phyloP scores from a whole-genome alignment of 441 rosid species.

The Gossypium davidsonii region DNA sequence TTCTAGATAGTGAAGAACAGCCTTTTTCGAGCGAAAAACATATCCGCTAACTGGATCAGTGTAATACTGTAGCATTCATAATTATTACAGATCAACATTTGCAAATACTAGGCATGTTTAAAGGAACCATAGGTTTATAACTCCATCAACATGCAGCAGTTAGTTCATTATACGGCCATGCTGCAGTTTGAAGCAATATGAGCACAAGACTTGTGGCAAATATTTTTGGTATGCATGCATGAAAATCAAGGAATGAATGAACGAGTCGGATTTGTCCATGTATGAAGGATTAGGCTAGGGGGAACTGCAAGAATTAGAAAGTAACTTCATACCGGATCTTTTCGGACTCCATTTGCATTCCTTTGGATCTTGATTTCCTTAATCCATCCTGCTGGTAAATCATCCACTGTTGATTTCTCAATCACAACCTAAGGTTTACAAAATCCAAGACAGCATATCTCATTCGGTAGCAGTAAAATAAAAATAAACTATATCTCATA shows the following conservation, averaged over 20 bases:
- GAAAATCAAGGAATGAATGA: background rate
- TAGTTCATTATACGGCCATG: background rate
- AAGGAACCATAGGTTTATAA: background rate
- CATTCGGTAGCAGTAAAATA: background rate
- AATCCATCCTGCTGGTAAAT: slow-evolving; percentile 45
- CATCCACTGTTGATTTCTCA: slow-evolving; percentile 22
- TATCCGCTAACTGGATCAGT: slow-evolving; percentile 37
- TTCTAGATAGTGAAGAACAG: slow-evolving; percentile 34
- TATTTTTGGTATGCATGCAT: background rate
- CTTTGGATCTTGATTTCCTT: slow-evolving; percentile 29
- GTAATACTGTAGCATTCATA: slow-evolving; percentile 32
- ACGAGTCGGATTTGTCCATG: background rate
- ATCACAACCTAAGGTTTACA: slow-evolving; percentile 24
- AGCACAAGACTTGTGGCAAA: background rate
- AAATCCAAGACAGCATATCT: slow-evolving; percentile 6
- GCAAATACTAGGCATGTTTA: background rate
- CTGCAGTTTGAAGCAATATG: background rate
- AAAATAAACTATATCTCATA: background rate
- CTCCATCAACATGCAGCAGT: background rate
- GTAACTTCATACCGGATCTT: slow-evolving; percentile 30
- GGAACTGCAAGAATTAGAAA: background rate
- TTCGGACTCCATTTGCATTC: slow-evolving; percentile 20
- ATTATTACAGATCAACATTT: slow-evolving; percentile 10
- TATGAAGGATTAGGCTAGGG: background rate
- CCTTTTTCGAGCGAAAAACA: slow-evolving; percentile 35